A percentile compares a stretch with the other conserved stretches of the same genome.
phyloP scores from a whole-genome alignment of 2,329 filamentous ascomycete genomes.

The Beauveria brongniartii region DNA sequence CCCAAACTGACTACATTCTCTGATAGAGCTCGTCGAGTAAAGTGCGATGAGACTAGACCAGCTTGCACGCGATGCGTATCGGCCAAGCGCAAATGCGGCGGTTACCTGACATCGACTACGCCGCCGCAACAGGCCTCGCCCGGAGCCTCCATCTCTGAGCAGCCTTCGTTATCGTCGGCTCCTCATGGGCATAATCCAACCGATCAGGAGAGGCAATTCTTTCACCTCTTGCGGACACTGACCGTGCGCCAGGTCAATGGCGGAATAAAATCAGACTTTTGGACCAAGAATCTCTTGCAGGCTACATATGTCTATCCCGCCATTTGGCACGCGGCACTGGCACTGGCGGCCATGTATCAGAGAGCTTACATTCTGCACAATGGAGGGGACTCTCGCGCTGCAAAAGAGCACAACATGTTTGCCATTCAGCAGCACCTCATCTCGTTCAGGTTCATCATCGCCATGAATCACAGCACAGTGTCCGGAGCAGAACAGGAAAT shows the following conservation, averaged over 20 bases:
- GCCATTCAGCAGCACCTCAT: conserved; percentile 13
- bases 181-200: not conserved
- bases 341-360: conserved; percentile 5
- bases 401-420: conserved; percentile 8
- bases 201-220: not conserved
- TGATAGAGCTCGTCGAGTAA: not conserved
- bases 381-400: not conserved
- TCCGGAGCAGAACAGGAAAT: conserved; percentile 7
- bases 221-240: not conserved
- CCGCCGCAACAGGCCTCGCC: not conserved
- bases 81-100: conserved; percentile 1
- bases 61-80: not conserved
- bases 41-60: conserved; percentile 9
- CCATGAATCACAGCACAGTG: conserved; percentile 3
- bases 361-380: not conserved
- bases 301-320: conserved; percentile 8
- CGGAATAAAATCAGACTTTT: conserved; percentile 1
- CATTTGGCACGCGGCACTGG: conserved; percentile 6
- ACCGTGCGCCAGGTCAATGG: not conserved
- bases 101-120: not conserved
- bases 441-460: conserved; percentile 11
- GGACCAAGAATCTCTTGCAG: conserved; percentile 1
- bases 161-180: not conserved
- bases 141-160: not conserved
- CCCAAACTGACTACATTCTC: not conserved